Evolutionary conservation across 768 basidiomycete genomes (phyloP).

Genomic region (Amanita molliuscula): DNA sequence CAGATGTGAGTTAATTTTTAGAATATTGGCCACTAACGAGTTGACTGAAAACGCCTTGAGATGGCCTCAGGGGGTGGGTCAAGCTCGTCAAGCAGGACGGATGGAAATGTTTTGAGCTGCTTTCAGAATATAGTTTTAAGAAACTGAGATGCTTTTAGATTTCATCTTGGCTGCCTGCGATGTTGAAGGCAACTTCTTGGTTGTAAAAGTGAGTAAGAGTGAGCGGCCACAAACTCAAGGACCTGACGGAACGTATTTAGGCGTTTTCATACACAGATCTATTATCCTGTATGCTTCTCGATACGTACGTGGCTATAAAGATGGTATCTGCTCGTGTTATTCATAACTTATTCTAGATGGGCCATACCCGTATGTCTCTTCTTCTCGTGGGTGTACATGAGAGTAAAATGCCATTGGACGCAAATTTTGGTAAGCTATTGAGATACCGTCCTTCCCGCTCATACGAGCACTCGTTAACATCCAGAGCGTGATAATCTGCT

Average conservation of each 20-base stretch:
- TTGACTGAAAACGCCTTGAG: slow-evolving; percentile 21
- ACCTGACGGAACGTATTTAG: slow-evolving; percentile 18
- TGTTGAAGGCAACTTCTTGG: slow-evolving; percentile 84
- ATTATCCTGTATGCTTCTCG: slow-evolving; percentile 83
- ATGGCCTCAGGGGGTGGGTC: slow-evolving; percentile 77
- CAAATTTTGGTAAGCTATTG: slow-evolving; percentile 52
- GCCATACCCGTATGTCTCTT: slow-evolving; percentile 82
- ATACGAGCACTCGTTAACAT: background rate
- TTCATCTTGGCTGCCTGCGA: slow-evolving; percentile 71
- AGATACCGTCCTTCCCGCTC: background rate
- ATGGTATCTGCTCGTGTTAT: background rate
- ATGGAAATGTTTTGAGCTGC: slow-evolving; percentile 67
- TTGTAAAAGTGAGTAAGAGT: slow-evolving; percentile 46
- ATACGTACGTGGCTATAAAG: slow-evolving; percentile 43
- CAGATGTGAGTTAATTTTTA: slow-evolving; percentile 42
- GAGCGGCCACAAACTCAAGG: background rate
- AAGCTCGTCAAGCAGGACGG: slow-evolving; percentile 64
- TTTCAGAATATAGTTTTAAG: background rate
- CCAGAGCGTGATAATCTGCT: slow-evolving; percentile 64
- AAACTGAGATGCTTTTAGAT: slow-evolving; percentile 32
- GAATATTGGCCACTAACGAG: background rate
- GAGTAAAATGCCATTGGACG: slow-evolving; percentile 72
- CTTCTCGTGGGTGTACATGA: slow-evolving; percentile 79
- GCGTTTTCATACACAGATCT: slow-evolving; percentile 83
- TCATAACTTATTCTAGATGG: slow-evolving; percentile 41